These are phyloP conservation scores for Papiliotrema nemorosa DNA, from an alignment of 1,284 basidiomycete species.

Conservation along the genomic window DNA sequence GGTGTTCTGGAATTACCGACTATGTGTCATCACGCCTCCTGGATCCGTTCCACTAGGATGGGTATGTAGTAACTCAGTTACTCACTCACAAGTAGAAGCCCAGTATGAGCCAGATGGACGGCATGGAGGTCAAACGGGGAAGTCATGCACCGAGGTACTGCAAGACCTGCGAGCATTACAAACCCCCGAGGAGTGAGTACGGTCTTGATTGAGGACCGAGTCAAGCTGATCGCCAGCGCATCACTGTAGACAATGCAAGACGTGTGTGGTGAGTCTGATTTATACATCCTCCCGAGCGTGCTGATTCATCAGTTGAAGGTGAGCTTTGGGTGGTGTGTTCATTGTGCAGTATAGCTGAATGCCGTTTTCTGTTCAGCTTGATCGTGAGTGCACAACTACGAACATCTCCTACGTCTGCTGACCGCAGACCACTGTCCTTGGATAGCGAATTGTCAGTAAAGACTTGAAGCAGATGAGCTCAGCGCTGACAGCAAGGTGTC, in stretches of 20 bases:
- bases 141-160: conserved; percentile 77
- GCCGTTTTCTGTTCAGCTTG: conserved; percentile 23
- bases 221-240: conserved; percentile 56
- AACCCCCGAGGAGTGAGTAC: conserved; percentile 50
- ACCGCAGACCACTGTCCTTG: conserved; percentile 72
- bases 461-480: background rate
- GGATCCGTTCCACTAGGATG: conserved; percentile 75
- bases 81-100: conserved; percentile 58
- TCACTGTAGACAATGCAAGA: conserved; percentile 81
- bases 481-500: conserved; percentile 58
- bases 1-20: conserved; percentile 81
- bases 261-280: conserved; percentile 52
- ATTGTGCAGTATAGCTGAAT: background rate
- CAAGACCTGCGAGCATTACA: conserved; percentile 60
- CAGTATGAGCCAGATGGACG: conserved; percentile 62
- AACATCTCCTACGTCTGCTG: conserved; percentile 7
- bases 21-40: conserved; percentile 75
- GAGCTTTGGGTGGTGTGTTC: conserved; percentile 51
- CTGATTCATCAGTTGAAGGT: conserved; percentile 45
- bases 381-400: conserved; percentile 16
- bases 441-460: conserved; percentile 38
- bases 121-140: conserved; percentile 80
- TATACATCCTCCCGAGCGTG: background rate
- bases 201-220: conserved; percentile 51
- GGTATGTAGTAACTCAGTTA: conserved; percentile 52